A percentile compares a stretch with the other conserved stretches of the same genome.
phyloP scores from a whole-genome alignment of 345 rosid species.

The Litchi chinensis region DNA sequence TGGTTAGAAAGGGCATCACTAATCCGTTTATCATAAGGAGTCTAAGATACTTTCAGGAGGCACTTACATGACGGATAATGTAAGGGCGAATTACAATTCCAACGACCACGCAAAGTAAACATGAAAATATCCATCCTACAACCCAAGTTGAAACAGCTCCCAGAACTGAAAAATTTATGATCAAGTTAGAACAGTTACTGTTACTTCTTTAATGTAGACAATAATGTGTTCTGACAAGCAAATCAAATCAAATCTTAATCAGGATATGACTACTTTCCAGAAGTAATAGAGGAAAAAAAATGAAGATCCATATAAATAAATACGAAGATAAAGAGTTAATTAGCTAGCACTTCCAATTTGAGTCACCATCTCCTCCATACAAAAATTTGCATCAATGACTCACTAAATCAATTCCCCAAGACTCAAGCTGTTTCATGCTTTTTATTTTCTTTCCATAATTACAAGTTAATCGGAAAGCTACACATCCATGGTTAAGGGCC shows the following conservation, averaged over 20 bases:
- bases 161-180: constrained; percentile 28
- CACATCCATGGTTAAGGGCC: too few species aligned
- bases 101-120: constrained; percentile 40
- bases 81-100: constrained; percentile 42
- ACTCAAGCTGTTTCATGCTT: background rate
- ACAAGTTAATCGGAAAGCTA: too few species aligned
- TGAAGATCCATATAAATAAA: background rate
- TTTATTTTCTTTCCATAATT: too few species aligned
- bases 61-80: constrained; percentile 47
- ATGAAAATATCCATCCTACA: constrained; percentile 39
- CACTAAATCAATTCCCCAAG: background rate
- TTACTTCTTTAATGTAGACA: background rate
- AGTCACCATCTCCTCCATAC: background rate
- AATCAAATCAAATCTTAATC: background rate
- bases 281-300: background rate
- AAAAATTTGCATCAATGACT: background rate
- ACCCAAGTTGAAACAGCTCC: constrained; percentile 41
- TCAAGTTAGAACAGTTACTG: background rate
- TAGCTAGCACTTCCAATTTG: background rate
- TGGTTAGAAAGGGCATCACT: constrained; percentile 34
- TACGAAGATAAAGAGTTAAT: background rate
- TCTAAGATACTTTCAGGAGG: background rate
- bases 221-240: background rate
- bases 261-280: background rate
- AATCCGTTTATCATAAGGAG: constrained; percentile 9